phyloP scores from a whole-genome alignment of 306 rosid species.

The Oxytropis ochrocephala region DNA sequence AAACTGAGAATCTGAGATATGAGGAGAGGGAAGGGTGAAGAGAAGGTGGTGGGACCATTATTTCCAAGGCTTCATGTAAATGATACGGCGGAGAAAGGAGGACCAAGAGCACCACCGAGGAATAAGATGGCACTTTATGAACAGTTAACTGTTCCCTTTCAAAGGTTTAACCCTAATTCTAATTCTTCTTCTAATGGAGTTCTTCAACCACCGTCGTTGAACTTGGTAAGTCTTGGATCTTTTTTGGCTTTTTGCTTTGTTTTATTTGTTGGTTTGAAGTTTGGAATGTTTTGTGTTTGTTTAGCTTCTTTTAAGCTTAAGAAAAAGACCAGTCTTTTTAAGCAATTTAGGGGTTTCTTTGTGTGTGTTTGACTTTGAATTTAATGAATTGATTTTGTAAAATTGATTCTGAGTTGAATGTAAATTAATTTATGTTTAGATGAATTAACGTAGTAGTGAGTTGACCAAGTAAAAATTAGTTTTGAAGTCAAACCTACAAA shows the following conservation, averaged over 20 bases:
- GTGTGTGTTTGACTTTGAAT: no score
- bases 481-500: no score
- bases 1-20: slow-evolving; percentile 27
- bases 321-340: background rate
- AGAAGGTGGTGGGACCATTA: slow-evolving; percentile 75
- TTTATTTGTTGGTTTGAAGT: no score
- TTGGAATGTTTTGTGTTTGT: background rate
- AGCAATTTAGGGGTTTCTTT: background rate
- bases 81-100: slow-evolving; percentile 82
- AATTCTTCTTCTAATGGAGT: slow-evolving; percentile 17
- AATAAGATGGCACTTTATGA: slow-evolving; percentile 99
- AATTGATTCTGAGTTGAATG: no score
- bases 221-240: slow-evolving; percentile 42
- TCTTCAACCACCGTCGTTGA: slow-evolving; percentile 39
- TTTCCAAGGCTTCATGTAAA: slow-evolving; percentile 93
- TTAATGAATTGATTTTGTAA: no score
- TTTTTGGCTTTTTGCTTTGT: no score
- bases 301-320: no score
- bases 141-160: slow-evolving; percentile 79
- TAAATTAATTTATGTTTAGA: no score
- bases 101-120: slow-evolving; percentile 99
- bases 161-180: slow-evolving; percentile 36
- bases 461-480: no score
- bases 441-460: no score
- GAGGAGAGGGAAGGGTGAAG: slow-evolving; percentile 68